Evolutionary conservation across 2,329 filamentous ascomycete genomes (phyloP).

Genomic region (Verticillium longisporum): DNA sequence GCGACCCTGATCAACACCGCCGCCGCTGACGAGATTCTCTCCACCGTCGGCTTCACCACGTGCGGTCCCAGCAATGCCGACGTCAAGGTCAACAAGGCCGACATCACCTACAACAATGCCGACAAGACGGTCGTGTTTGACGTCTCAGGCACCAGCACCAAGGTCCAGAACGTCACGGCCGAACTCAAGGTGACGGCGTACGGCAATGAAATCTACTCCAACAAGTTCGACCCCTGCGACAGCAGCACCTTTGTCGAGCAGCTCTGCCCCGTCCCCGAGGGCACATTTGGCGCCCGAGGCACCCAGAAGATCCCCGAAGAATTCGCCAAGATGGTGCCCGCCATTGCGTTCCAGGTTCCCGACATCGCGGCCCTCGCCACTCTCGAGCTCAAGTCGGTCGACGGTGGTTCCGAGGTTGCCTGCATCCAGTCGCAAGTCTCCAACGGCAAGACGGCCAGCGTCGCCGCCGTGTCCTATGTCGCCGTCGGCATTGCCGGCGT

Average conservation of each 20-base stretch:
- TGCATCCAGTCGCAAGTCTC: conserved; percentile 76
- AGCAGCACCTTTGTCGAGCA: conserved; percentile 56
- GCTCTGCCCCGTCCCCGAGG: conserved; percentile 79
- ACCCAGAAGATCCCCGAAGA: conserved; percentile 62
- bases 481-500: conserved; percentile 82
- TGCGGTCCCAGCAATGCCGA: conserved; percentile 42
- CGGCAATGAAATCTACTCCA: conserved; percentile 71
- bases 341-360: conserved; percentile 84
- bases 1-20: conserved; percentile 36
- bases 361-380: conserved; percentile 84
- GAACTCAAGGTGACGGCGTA: conserved; percentile 74
- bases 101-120: conserved; percentile 73
- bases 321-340: conserved; percentile 70
- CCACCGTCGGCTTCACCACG: conserved; percentile 72
- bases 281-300: conserved; percentile 67
- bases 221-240: conserved; percentile 78
- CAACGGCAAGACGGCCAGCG: conserved; percentile 77
- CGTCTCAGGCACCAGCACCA: conserved; percentile 67
- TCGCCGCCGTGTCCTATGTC: conserved; percentile 74
- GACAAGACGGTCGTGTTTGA: conserved; percentile 73
- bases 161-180: conserved; percentile 74
- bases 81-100: conserved; percentile 65
- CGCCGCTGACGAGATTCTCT: conserved; percentile 64
- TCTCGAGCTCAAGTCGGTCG: conserved; percentile 57
- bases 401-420: conserved; percentile 52